phyloP scores from a whole-genome alignment of 2,329 filamentous ascomycete genomes.

The Thermomyces lanuginosus region DNA sequence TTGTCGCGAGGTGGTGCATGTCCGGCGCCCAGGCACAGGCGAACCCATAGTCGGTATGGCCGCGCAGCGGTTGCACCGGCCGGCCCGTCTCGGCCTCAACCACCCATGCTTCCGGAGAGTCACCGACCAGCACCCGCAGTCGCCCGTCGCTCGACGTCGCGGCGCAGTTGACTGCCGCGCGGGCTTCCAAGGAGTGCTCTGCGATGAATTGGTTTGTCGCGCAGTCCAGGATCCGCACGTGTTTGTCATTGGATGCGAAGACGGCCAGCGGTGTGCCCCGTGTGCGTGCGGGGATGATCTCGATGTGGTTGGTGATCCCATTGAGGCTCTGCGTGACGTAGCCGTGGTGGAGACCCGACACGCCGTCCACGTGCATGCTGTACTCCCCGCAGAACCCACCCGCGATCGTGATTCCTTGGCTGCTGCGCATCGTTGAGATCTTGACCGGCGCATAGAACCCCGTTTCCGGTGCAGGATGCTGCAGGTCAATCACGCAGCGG shows the following conservation, averaged over 20 bases:
- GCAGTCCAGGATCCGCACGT: constrained; percentile 39
- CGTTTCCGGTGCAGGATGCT: constrained; percentile 23
- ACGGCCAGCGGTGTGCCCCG: constrained; percentile 34
- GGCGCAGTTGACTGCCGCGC: constrained; percentile 29
- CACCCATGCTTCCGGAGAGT: constrained; percentile 26
- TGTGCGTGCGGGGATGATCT: constrained; percentile 34
- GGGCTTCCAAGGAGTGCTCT: constrained; percentile 22
- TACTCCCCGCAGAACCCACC: constrained; percentile 45
- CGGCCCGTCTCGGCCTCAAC: constrained; percentile 28
- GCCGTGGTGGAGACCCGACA: constrained; percentile 24
- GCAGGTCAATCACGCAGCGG: constrained; percentile 34
- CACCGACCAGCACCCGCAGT: constrained; percentile 29
- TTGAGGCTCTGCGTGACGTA: constrained; percentile 34
- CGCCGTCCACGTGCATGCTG: constrained; percentile 28
- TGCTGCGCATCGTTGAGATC: constrained; percentile 38
- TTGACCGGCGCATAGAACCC: constrained; percentile 23
- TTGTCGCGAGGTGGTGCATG: constrained; percentile 31
- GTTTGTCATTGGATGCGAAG: constrained; percentile 42
- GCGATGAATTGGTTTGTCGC: constrained; percentile 26
- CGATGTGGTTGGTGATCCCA: constrained; percentile 43
- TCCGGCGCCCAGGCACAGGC: constrained; percentile 32
- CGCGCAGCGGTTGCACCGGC: constrained; percentile 21
- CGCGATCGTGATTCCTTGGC: constrained; percentile 34
- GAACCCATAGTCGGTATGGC: constrained; percentile 30
- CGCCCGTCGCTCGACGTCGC: constrained; percentile 28